Conservation (phyloP, 2,329 filamentous ascomycete species). For the Chrysoporthe deuterocubensis region DNA sequence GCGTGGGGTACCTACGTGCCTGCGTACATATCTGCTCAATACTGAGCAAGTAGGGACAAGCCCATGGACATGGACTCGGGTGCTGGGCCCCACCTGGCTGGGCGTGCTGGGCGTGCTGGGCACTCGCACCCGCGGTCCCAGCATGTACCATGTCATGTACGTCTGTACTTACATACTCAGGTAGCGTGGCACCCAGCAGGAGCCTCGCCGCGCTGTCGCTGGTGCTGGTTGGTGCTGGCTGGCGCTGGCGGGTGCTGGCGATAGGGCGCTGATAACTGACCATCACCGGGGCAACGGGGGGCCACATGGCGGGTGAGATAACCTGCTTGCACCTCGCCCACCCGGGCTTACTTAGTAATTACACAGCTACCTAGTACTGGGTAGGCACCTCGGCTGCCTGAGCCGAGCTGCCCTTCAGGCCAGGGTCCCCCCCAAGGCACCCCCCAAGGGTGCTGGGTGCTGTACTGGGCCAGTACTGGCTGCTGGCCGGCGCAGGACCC, state of each 20-base stretch:
- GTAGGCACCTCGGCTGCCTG: conserved; percentile 7
- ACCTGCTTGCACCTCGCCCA: no score
- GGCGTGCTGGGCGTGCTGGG: neutral
- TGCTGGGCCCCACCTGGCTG: neutral
- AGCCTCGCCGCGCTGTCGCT: neutral
- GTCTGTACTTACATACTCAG: neutral
- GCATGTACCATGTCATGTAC: neutral
- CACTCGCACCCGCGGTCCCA: no score
- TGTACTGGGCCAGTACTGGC: no score
- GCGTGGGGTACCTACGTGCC: neutral
- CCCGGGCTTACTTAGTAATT: no score
- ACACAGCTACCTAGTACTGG: neutral
- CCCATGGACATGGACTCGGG: neutral
- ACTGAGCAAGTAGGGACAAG: neutral
- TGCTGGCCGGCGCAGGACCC: neutral
- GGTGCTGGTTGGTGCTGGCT: neutral
- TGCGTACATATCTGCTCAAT: neutral
- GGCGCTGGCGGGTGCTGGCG: neutral
- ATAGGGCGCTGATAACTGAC: neutral
- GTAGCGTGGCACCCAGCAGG: neutral
- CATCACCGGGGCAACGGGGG: conserved; percentile 1
- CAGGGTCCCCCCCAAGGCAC: neutral
- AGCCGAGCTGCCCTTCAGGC: neutral
- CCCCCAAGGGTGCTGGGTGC: neutral
- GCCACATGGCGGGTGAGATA: no score